Evolutionary conservation across 2,329 filamentous ascomycete genomes (phyloP).

Genomic region (Magnaporthiopsis incrustans): DNA sequence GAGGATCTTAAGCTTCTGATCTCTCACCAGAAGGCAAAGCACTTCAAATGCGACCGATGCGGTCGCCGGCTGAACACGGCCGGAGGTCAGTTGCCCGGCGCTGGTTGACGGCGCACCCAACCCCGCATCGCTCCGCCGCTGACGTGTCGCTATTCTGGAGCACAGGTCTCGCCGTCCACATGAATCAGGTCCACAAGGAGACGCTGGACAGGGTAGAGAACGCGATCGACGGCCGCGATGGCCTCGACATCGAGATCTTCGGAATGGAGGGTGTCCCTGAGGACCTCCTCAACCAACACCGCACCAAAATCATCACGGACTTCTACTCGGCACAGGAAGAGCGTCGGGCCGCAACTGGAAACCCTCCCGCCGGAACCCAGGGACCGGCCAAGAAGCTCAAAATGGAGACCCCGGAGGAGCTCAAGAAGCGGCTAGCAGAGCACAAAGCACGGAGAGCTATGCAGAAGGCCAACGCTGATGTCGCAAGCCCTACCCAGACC

Average conservation of each 20-base stretch:
- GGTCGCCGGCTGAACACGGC: slow-evolving; percentile 84
- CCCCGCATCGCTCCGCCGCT: background rate
- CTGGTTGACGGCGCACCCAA: background rate
- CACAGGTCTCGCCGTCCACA: slow-evolving; percentile 83
- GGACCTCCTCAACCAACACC: slow-evolving; percentile 74
- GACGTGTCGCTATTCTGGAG: background rate
- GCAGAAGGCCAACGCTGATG: slow-evolving; percentile 46
- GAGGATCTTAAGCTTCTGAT: slow-evolving; percentile 95
- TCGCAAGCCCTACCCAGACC: slow-evolving; percentile 41
- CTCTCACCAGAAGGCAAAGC: slow-evolving; percentile 97
- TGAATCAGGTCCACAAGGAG: slow-evolving; percentile 99
- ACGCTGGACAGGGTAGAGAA: slow-evolving; percentile 82
- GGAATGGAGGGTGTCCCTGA: slow-evolving; percentile 96
- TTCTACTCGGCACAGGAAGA: slow-evolving; percentile 83
- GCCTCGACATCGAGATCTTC: slow-evolving; percentile 90
- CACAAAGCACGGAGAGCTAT: slow-evolving; percentile 63
- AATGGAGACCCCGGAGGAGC: slow-evolving; percentile 65
- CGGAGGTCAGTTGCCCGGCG: slow-evolving; percentile 59
- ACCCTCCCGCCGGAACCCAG: slow-evolving; percentile 54
- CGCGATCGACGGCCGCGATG: slow-evolving; percentile 76
- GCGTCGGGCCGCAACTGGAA: slow-evolving; percentile 72
- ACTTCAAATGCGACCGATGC: slow-evolving; percentile 95
- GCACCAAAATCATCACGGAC: slow-evolving; percentile 75
- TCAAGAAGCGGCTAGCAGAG: slow-evolving; percentile 73
- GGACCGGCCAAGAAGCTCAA: slow-evolving; percentile 63